phyloP scores from a whole-genome alignment of 2,329 filamentous ascomycete genomes.

The Colletotrichum musicola region DNA sequence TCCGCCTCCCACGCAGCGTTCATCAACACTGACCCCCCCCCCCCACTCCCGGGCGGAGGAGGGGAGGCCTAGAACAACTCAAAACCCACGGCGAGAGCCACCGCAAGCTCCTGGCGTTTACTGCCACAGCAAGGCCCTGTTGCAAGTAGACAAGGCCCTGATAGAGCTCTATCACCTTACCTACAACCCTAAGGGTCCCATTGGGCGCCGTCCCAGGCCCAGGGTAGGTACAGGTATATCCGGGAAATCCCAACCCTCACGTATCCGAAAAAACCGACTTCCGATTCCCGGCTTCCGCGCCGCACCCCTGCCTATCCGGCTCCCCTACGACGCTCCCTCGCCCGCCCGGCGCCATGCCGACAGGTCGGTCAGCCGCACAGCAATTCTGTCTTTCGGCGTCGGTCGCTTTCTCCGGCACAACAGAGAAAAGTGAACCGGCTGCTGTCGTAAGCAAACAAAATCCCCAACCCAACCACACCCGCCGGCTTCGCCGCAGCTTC shows the following conservation, averaged over 20 bases:
- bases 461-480: background rate
- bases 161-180: background rate
- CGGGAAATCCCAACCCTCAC: background rate
- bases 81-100: background rate
- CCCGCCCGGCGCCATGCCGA: background rate
- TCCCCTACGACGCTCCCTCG: background rate
- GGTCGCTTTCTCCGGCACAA: background rate
- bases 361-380: background rate
- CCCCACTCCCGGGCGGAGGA: background rate
- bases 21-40: background rate
- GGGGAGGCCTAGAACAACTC: background rate
- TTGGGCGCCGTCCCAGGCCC: background rate
- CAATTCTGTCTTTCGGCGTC: background rate
- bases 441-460: background rate
- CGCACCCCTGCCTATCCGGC: background rate
- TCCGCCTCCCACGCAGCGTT: too few species aligned
- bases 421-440: background rate
- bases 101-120: background rate
- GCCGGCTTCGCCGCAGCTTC: too few species aligned
- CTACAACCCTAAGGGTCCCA: constrained; percentile 12
- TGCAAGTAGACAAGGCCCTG: background rate
- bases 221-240: background rate
- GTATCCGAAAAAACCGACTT: constrained; percentile 13
- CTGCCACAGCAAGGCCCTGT: background rate
- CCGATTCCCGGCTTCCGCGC: constrained; percentile 29